phyloP scores from a whole-genome alignment of 176 grass and related monocot species.

The Areca catechu region DNA sequence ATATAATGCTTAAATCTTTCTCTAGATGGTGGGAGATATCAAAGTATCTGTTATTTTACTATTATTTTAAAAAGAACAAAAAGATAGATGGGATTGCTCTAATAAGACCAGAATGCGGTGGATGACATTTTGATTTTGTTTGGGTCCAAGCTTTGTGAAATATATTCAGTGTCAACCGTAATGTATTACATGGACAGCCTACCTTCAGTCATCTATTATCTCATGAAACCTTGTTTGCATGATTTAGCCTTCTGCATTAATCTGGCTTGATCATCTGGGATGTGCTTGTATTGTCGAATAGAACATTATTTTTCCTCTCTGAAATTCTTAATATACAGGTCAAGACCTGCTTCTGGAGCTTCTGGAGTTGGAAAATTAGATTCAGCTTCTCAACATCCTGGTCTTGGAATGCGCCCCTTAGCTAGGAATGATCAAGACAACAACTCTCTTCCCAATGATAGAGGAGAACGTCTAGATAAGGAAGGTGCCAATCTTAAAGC shows the following conservation, averaged over 20 bases:
- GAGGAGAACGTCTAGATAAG: conserved; percentile 58
- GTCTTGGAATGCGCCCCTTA: conserved; percentile 39
- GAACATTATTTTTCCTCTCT: too few species aligned
- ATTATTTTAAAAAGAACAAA: too few species aligned
- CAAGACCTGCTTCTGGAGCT: conserved; percentile 33
- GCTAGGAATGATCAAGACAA: conserved; percentile 58
- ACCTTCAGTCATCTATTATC: too few species aligned
- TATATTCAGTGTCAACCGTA: conserved; percentile 16
- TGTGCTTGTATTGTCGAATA: too few species aligned
- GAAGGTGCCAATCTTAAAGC: conserved; percentile 41
- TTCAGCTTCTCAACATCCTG: conserved; percentile 58
- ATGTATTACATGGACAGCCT: neutral
- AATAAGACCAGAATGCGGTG: neutral
- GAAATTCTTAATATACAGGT: conserved; percentile 35
- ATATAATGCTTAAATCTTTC: too few species aligned
- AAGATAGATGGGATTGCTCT: too few species aligned
- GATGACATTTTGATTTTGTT: conserved; percentile 13
- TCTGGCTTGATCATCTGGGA: too few species aligned
- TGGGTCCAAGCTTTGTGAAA: conserved; percentile 9
- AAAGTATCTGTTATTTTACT: too few species aligned
- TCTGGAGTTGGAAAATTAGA: conserved; percentile 43
- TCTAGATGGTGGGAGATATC: too few species aligned
- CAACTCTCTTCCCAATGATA: conserved; percentile 46
- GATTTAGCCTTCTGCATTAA: too few species aligned
- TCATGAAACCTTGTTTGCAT: too few species aligned